Conservation (phyloP, 352 stramenopile genomes). For the Pythium dissotocum region DNA sequence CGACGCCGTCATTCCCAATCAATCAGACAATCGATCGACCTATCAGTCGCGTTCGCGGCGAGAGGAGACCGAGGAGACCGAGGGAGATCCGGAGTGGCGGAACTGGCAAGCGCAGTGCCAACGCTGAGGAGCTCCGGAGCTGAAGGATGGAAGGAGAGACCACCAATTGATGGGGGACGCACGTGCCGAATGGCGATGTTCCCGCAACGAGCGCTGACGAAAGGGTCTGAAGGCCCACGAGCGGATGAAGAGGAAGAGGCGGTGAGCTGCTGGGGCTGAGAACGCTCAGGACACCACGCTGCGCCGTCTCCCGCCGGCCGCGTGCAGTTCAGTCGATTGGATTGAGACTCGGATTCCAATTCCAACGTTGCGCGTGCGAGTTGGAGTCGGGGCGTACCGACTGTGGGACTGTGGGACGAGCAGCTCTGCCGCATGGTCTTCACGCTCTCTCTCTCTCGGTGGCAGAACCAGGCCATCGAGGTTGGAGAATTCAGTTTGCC, state of each 20-base stretch:
- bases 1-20: background rate
- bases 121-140: background rate
- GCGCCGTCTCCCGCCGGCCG: background rate
- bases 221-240: background rate
- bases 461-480: background rate
- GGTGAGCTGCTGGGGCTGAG: constrained; percentile 11
- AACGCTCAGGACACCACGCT: background rate
- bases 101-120: background rate
- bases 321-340: background rate
- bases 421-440: background rate
- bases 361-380: background rate
- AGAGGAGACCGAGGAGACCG: background rate
- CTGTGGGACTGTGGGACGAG: background rate
- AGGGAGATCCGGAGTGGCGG: background rate
- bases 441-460: background rate
- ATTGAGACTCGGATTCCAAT: background rate
- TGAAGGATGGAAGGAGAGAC: background rate
- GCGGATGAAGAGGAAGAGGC: constrained; percentile 3
- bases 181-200: constrained; percentile 1
- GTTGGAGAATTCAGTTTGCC: constrained; percentile 12
- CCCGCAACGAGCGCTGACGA: background rate
- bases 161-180: too few relatives aligned
- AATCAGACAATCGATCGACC: too few relatives aligned
- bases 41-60: background rate
- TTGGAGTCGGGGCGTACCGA: background rate